Base-by-base conservation (phyloP, 192 early-diverging fungal genomes). In the Coemansia sp. region DNA sequence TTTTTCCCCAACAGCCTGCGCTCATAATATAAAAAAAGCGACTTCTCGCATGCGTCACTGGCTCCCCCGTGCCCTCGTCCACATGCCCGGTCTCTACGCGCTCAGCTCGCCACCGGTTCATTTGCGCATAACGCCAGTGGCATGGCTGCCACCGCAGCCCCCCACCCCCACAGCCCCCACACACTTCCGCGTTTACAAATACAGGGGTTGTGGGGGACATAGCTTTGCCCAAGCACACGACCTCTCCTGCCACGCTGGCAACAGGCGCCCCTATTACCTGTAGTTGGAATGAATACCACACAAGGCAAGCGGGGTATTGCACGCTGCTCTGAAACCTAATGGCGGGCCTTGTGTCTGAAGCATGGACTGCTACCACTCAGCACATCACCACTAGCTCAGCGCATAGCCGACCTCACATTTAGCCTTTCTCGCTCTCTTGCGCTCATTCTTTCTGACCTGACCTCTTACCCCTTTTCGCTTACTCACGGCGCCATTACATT, bases 251-350 rank as follows among this genome's bases (percentile, higher is more conserved):
- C 32, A 35, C 7, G 32, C 32, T 35, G 32, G 7, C 4, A 7
- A 7, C 32, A 31, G 29, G 17, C 17, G 51, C 12, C 49, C 11
- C 25, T 29, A 31, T 31, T 4, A 14, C 25, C 19, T 31, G 27
- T 10, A 58, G 35, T 22, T 19, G 7, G 35, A n/a, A 38, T 22
- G 31, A 58, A 38, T 14, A 6, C 15, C 31, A 17, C 32, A 36
- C 36, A 56, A 56, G 36, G 56, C 19, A 20, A 12, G 31, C 7
- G 56, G 32, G 56, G 35, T 35, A 22, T 58, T 5, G 56, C 56
- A 58, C 19, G 56, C 36, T 58, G 56, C 56, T 58, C 56, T 58
- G 56, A 58, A 58, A 58, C 56, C 32, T 58, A 58, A n/a, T 38
- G 32, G 56, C 19, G 56, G 56, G 10, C 9, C 9, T 5, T 38